A percentile compares a stretch with the other conserved stretches of the same genome.
Conservation (phyloP, 768 basidiomycete species). For the Termitomyces sp. region DNA sequence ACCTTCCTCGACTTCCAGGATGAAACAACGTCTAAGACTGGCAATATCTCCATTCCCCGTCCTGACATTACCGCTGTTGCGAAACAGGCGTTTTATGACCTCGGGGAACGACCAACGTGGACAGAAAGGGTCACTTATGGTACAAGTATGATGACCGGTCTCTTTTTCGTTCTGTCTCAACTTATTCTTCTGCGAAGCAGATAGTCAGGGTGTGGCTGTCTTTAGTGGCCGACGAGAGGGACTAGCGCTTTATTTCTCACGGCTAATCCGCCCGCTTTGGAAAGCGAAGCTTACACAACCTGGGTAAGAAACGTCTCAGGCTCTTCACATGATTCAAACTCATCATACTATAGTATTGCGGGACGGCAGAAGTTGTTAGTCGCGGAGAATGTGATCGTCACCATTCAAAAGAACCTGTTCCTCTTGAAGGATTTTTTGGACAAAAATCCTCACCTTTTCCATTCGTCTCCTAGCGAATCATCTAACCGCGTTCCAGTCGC, state of each 20-base stretch:
- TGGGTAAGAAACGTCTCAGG: constrained; percentile 39
- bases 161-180: neutral
- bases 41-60: constrained; percentile 45
- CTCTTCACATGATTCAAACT: neutral
- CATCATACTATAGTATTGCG: constrained; percentile 29
- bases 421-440: constrained; percentile 74
- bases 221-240: constrained; percentile 91
- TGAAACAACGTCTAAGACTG: constrained; percentile 35
- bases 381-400: constrained; percentile 58
- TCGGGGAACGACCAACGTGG: constrained; percentile 82
- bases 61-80: constrained; percentile 67
- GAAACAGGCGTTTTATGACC: constrained; percentile 86
- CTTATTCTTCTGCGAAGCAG: constrained; percentile 35
- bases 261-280: constrained; percentile 88
- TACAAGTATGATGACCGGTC: constrained; percentile 44
- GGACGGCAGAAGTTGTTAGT: constrained; percentile 59
- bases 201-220: constrained; percentile 67
- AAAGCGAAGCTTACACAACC: constrained; percentile 68
- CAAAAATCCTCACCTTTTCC: constrained; percentile 83
- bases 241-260: constrained; percentile 80
- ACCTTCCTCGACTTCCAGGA: constrained; percentile 68
- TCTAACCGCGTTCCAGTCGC: constrained; percentile 53
- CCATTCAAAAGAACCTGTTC: constrained; percentile 77
- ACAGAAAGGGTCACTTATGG: constrained; percentile 74
- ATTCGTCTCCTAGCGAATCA: constrained; percentile 72